A percentile compares a stretch with the other conserved stretches of the same genome.
phyloP scores from a whole-genome alignment of 2,329 filamentous ascomycete species.

The Colletotrichum sojae region DNA sequence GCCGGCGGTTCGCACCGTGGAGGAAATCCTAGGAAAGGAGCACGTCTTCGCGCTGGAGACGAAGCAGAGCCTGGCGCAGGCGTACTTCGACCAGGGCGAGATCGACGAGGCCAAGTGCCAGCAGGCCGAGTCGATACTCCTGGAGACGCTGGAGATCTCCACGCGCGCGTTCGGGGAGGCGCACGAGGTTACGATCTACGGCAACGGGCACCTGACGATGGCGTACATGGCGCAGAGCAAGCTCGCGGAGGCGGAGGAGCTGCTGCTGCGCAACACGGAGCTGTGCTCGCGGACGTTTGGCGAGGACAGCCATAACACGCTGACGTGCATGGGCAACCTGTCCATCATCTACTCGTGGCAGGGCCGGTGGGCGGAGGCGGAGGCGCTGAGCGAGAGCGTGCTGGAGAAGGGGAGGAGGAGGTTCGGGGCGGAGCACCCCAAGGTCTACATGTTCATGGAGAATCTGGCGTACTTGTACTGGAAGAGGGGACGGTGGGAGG shows the following conservation, averaged over 20 bases:
- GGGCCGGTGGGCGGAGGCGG: background rate
- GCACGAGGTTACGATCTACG: background rate
- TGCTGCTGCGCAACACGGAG: background rate
- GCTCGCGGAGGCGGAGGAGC: slow-evolving; percentile 30
- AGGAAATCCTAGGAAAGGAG: background rate
- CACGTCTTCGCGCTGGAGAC: background rate
- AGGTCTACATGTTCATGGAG: slow-evolving; percentile 29
- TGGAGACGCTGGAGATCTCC: no score
- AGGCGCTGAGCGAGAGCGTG: background rate
- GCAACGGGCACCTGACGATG: background rate
- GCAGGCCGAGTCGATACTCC: no score
- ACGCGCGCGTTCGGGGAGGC: no score
- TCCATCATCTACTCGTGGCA: background rate
- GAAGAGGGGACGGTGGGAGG: background rate
- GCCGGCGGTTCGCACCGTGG: background rate
- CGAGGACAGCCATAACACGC: slow-evolving; percentile 41
- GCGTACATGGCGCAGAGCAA: slow-evolving; percentile 15
- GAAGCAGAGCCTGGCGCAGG: no score
- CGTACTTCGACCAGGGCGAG: no score
- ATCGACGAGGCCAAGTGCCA: no score
- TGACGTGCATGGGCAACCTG: slow-evolving; percentile 38
- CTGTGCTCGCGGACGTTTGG: slow-evolving; percentile 36
- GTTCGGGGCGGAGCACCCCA: no score
- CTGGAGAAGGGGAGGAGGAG: no score
- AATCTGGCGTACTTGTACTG: slow-evolving; percentile 8